Evolutionary conservation across 345 rosid species (phyloP), one percentile per base, ranked within the genome.

Genomic region (Arabis alpina): DNA sequence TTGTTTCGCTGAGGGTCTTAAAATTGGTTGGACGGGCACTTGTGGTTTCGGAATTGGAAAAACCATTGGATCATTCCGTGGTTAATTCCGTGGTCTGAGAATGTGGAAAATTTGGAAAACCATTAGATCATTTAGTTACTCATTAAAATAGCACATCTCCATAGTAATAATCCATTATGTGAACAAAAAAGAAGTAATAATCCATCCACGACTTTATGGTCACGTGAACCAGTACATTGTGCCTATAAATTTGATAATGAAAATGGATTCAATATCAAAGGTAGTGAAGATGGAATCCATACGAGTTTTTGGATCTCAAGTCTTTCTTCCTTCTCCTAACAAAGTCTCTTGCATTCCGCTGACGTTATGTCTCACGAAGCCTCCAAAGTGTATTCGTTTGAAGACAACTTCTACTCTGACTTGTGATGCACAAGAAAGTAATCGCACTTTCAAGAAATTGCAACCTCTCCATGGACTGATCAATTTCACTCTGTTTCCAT

Each of bases 231-330:
- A 19, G 23, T 19, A 19, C 23, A 32, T 6, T 32, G 8, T 32
- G 37, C 37, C 58, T 54, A 32, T 32, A 54, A 32, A 54, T 32
- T 8, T 24, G 8, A 25, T 11, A 14, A 6, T 34, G 43, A 15
- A 16, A 10, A 15, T 24, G 13, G 3, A 59, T 3, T 59, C 63
- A 32, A 11, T 61, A 44, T 3, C 51, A 42, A 6, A 25, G 14
- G 14, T 8, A 14, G 40, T 28, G 53, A 44, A 61, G n/a, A 61
- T 61, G 66, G 41, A 44, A 61, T 8, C 41, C 28, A 61, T 19
- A 44, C 11, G 41, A 44, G 4, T 10, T 14, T 61, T 28, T 10
- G 53, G 37, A 14, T 44, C 66, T 61, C 40, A 61, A 23, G 0
- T 4, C 36, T 28, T 2, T 44, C 27, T 44, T 45, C 27, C 5